A percentile compares a stretch with the other conserved stretches of the same genome.
Conservation (phyloP, 495 filamentous ascomycete species). For the Ascobolus immersus region DNA sequence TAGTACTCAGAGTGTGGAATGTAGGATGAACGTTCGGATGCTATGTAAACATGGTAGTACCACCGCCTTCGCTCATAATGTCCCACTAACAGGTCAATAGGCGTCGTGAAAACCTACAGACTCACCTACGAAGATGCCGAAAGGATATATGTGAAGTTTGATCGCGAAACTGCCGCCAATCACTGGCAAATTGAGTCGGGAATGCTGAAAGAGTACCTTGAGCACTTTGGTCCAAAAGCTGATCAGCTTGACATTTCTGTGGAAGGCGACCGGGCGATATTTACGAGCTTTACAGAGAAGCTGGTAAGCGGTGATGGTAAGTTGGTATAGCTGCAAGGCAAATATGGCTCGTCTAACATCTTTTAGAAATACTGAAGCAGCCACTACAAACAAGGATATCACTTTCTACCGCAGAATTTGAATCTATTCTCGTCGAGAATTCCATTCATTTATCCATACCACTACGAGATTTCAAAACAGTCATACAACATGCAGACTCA, state of each 20-base stretch:
- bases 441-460: slow-evolving; percentile 64
- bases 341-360: slow-evolving; percentile 4
- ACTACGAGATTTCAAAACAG: slow-evolving; percentile 85
- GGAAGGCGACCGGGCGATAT: not conserved
- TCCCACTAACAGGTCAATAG: slow-evolving; percentile 18
- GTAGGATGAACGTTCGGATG: slow-evolving; percentile 57
- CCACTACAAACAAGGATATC: slow-evolving; percentile 81
- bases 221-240: slow-evolving; percentile 58
- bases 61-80: not conserved
- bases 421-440: slow-evolving; percentile 48
- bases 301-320: slow-evolving; percentile 56
- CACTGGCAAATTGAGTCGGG: slow-evolving; percentile 53
- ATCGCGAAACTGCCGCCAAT: slow-evolving; percentile 40
- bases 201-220: slow-evolving; percentile 57
- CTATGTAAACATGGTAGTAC: slow-evolving; percentile 48
- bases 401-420: slow-evolving; percentile 66
- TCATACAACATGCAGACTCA: slow-evolving; percentile 60
- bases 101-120: slow-evolving; percentile 75
- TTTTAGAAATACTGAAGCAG: slow-evolving; percentile 63
- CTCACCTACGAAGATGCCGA: slow-evolving; percentile 66
- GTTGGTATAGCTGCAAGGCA: slow-evolving; percentile 2
- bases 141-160: slow-evolving; percentile 70
- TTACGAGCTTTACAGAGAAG: slow-evolving; percentile 83
- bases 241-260: not conserved
- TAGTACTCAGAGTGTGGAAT: slow-evolving; percentile 39